Base-by-base conservation (phyloP, 352 stramenopile species). In the Phytophthora gonapodyides region DNA sequence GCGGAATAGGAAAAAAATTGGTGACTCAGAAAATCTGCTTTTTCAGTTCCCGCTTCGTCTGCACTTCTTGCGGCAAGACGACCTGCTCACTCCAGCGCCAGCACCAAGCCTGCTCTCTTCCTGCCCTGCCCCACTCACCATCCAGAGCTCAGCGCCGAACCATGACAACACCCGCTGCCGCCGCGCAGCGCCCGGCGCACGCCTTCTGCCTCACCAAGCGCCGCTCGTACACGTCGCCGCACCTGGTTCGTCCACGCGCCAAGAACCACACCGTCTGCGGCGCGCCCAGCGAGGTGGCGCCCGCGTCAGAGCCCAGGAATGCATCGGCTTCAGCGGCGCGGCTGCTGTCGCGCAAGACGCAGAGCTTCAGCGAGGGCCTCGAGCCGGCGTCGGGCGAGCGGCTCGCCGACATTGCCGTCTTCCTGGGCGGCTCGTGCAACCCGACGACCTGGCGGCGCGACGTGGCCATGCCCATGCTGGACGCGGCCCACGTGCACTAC, bases 361-460 rank as follows among this genome's bases (percentile, higher is more conserved):
- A 75, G 43, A 86, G 75, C 67, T 84, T 86, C 49, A 82, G 69
- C 45, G 70, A 84, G 40, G 77, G 67, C 13, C 45, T 84, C 12
- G 72, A 80, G 61, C 76, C 72, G 1, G 16, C 16, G 10, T 67
- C 61, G 7, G 64, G 53, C 44, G 58, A 79, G 52, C 73, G 64
- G 31, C 44, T 70, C 10, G 34, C 64, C 10, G 71, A 83, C 49
- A 73, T 84, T 15, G 82, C 85, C 57, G 71, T 96, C 7, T 94
- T 97, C 62, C 78, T 95, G 8, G 88, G 78, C 6, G 89, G 89
- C 1, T 94, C 86, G 7, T 97, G 89, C 64, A 96, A 96, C 67
- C 88, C 89, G 31, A 96, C 89, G 54, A 96, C 82, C 4, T 97
- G 89, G 89, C 74, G 89, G 15, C 69, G 67, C 12, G 88, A 96